Base-by-base conservation (phyloP, 768 basidiomycete species). In the Leccinum uliginosum region DNA sequence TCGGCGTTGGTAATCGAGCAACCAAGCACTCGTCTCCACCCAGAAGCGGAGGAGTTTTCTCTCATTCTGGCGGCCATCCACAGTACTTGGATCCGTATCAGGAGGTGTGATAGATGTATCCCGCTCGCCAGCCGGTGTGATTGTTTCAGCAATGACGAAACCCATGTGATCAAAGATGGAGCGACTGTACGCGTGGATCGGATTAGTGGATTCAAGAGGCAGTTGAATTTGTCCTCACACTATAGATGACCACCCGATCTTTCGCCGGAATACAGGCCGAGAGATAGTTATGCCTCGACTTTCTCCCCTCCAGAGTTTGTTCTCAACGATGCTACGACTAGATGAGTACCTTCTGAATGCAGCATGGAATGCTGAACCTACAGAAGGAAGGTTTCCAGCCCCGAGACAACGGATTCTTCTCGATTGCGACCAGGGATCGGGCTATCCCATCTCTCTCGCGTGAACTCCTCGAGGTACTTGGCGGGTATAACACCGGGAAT, bases 1-100 rank as follows among this genome's bases (percentile, higher is more conserved):
- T 26, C 73, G 66, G 34, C 77, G 78, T 53, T 75, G 78, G 60
- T 79, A 89, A 53, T 89, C 81, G 4, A 76, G 72, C 19, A 86
- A 62, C 84, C 85, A 93, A 3, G 88, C 80, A 40, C 80, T 73
- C 8, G 86, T 71, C 67, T 93, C 91, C 17, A 91, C 78, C 91
- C 91, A 93, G 27, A 86, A 87, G 32, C 91, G 81, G 49, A 93
- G 77, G 4, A 93, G 77, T 64, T 79, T 85, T 23, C 79, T 78
- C 5, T 85, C 78, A 58, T 78, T 81, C 54, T 76, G 74, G 56
- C 71, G 78, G 17, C 85, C 85, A 38, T 75, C 71, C 9, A 72
- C 63, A 9, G 75, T 77, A 10, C 53, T 63, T 15, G 75, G 63
- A 57, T 87, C 82, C 4, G 83, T 82, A 6, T 69, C 44, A 0